Evolutionary conservation across 192 early-diverging fungal species (phyloP).

Genomic region (Anaeromyces robustus): DNA sequence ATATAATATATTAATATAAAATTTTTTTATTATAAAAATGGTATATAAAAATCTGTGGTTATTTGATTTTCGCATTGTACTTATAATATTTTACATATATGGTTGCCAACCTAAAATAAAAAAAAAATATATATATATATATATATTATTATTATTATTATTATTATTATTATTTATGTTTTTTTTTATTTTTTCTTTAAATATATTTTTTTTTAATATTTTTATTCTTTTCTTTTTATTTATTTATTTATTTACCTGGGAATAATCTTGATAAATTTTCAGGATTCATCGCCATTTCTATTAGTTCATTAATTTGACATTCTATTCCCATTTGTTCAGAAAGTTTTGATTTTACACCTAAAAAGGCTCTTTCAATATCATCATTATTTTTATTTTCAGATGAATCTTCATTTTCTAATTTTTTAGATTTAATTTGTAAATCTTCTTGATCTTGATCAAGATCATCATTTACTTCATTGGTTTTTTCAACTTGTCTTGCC

Average conservation of each 20-base stretch:
- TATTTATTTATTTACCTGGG: neutral
- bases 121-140: too few species aligned
- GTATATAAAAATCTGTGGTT: too few species aligned
- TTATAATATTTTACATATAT: too few species aligned
- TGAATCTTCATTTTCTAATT: slow-evolving; percentile 1
- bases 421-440: slow-evolving; percentile 3
- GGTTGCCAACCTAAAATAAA: too few species aligned
- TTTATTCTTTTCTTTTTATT: too few species aligned
- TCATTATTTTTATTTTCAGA: slow-evolving; percentile 2
- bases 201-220: too few species aligned
- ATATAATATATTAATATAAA: too few species aligned
- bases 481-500: neutral
- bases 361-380: slow-evolving; percentile 29
- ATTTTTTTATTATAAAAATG: too few species aligned
- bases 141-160: too few species aligned
- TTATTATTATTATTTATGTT: too few species aligned
- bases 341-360: slow-evolving; percentile 45
- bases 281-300: slow-evolving; percentile 45
- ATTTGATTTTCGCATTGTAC: too few species aligned
- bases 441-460: neutral
- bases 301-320: slow-evolving; percentile 56
- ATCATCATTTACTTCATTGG: neutral
- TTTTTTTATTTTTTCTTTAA: too few species aligned
- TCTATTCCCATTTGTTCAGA: slow-evolving; percentile 38
- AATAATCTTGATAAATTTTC: slow-evolving; percentile 43